A percentile compares a stretch with the other conserved stretches of the same genome.
These are phyloP conservation scores for Aspergillus mulundensis DNA, from an alignment of 495 filamentous ascomycete species.

Conservation along the genomic window DNA sequence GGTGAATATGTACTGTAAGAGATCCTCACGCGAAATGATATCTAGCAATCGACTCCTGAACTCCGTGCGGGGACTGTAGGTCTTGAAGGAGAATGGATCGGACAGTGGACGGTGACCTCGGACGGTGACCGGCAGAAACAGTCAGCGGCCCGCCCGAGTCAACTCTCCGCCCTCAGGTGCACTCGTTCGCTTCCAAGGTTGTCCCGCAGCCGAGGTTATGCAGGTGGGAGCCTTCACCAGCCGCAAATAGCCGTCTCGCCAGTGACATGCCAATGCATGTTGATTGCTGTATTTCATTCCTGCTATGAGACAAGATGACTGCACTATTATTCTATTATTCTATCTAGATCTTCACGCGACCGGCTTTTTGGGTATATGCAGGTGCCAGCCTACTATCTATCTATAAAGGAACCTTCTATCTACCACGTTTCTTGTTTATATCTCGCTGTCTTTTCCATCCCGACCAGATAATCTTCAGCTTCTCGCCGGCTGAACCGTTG, in stretches of 20 bases:
- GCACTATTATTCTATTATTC: neutral
- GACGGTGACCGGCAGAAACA: constrained; percentile 18
- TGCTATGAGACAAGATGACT: neutral
- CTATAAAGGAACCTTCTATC: neutral
- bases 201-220: constrained; percentile 34
- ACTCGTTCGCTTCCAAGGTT: constrained; percentile 12
- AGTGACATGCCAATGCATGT: neutral
- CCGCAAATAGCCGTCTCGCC: constrained; percentile 3
- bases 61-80: constrained; percentile 5
- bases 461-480: constrained; percentile 54
- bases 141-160: neutral
- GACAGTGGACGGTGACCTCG: constrained; percentile 7
- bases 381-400: neutral
- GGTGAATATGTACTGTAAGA: constrained; percentile 17
- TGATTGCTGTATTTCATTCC: neutral
- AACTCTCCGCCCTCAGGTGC: neutral
- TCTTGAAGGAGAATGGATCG: constrained; percentile 11
- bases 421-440: constrained; percentile 82
- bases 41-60: neutral
- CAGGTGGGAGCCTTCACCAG: neutral
- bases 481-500: constrained; percentile 35
- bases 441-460: constrained; percentile 64
- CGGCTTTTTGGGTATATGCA: neutral
- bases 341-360: neutral
- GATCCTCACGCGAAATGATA: neutral